Evolutionary conservation across 345 rosid species (phyloP).

Genomic region (Brassica cretica): DNA sequence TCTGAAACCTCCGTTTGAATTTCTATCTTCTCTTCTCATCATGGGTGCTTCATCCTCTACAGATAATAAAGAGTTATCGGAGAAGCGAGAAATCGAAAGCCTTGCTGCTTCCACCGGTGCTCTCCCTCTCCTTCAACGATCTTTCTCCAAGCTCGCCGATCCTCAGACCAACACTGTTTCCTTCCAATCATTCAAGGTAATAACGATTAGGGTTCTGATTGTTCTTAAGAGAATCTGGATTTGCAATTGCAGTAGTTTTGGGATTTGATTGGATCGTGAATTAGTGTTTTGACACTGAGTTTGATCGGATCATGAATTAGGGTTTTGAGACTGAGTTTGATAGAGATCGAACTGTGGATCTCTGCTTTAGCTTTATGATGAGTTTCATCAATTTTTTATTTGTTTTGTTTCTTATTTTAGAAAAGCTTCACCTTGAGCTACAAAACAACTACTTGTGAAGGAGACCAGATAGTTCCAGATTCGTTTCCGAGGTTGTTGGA

Average conservation of each 20-base stretch:
- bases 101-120: slow-evolving; percentile 74
- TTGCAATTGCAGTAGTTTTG: neutral
- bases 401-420: slow-evolving; percentile 41
- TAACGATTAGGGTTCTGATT: neutral
- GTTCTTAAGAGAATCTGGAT: neutral
- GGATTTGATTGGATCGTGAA: neutral
- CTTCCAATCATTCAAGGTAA: slow-evolving; percentile 62
- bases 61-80: slow-evolving; percentile 44
- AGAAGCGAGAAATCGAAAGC: slow-evolving; percentile 65
- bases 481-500: slow-evolving; percentile 52
- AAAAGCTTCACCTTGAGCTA: slow-evolving; percentile 56
- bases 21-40: slow-evolving; percentile 1
- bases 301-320: neutral
- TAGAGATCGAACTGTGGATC: neutral
- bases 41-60: slow-evolving; percentile 88
- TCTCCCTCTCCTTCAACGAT: slow-evolving; percentile 61
- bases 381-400: neutral
- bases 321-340: neutral
- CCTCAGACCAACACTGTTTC: slow-evolving; percentile 55
- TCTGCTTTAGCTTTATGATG: neutral
- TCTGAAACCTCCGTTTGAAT: neutral
- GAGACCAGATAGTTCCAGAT: slow-evolving; percentile 39
- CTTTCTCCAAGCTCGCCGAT: slow-evolving; percentile 65
- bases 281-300: neutral
- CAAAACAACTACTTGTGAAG: slow-evolving; percentile 45